phyloP scores from a whole-genome alignment of 2,329 filamentous ascomycete species.

The Botrytis porri region DNA sequence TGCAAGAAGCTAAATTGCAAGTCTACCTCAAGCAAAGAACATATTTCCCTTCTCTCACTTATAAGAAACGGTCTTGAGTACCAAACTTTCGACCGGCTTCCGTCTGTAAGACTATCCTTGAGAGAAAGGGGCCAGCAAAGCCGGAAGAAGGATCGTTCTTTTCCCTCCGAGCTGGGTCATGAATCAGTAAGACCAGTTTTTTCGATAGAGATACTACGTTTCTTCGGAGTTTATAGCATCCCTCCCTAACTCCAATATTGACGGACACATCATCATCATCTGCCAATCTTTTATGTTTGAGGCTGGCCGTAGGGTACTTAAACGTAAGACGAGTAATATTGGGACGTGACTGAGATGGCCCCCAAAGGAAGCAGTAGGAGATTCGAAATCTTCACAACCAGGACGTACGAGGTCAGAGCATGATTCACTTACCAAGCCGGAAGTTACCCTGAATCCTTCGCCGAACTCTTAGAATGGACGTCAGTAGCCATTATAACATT shows the following conservation, averaged over 20 bases:
- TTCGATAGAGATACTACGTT: not conserved
- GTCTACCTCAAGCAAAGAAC: not conserved
- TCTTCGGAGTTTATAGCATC: not conserved
- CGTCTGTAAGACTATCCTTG: not conserved
- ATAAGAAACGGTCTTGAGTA: too few species aligned
- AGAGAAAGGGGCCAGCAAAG: not conserved
- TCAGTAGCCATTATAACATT: not conserved
- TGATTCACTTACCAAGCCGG: not conserved
- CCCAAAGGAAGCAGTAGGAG: not conserved
- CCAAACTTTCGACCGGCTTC: not conserved
- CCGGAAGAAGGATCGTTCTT: not conserved
- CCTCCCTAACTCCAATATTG: not conserved
- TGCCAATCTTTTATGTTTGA: not conserved
- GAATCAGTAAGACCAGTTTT: too few species aligned
- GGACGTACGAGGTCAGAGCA: not conserved
- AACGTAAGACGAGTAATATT: not conserved
- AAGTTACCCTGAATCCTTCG: not conserved
- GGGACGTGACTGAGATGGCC: not conserved
- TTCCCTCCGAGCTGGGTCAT: not conserved
- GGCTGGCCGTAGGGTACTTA: not conserved
- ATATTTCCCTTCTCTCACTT: not conserved
- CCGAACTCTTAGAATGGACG: too few species aligned
- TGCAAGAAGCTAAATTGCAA: not conserved
- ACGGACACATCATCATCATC: not conserved
- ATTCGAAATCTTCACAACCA: not conserved